Conservation (phyloP, 2,329 filamentous ascomycete species). For the Neurospora sp. region DNA sequence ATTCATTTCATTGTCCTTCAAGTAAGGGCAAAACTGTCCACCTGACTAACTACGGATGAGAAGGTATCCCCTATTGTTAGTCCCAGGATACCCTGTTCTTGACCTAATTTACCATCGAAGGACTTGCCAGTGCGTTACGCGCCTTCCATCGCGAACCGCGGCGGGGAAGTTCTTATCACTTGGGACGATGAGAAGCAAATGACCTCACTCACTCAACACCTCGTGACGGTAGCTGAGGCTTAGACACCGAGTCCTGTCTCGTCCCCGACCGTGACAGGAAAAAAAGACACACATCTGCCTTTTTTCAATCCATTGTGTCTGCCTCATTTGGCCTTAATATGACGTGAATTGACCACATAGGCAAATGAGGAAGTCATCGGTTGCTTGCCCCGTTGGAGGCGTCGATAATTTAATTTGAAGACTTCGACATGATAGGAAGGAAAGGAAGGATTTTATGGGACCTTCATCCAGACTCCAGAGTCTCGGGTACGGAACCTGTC, state of each 20-base stretch:
- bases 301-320: background rate
- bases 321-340: background rate
- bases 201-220: background rate
- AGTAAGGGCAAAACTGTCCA: background rate
- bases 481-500: background rate
- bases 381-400: background rate
- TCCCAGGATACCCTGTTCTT: background rate
- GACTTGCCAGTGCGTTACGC: background rate
- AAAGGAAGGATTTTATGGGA: background rate
- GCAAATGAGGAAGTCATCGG: background rate
- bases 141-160: background rate
- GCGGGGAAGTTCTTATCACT: background rate
- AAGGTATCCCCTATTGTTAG: no score
- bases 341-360: background rate
- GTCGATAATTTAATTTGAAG: background rate
- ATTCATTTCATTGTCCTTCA: background rate
- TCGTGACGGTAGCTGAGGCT: background rate
- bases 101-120: background rate
- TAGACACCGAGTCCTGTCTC: background rate
- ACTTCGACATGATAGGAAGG: background rate
- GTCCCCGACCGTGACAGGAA: background rate
- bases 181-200: background rate
- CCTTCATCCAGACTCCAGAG: background rate
- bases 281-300: background rate
- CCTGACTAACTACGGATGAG: background rate